Conservation (phyloP, 352 stramenopile genomes). For the Albugo laibachii region DNA sequence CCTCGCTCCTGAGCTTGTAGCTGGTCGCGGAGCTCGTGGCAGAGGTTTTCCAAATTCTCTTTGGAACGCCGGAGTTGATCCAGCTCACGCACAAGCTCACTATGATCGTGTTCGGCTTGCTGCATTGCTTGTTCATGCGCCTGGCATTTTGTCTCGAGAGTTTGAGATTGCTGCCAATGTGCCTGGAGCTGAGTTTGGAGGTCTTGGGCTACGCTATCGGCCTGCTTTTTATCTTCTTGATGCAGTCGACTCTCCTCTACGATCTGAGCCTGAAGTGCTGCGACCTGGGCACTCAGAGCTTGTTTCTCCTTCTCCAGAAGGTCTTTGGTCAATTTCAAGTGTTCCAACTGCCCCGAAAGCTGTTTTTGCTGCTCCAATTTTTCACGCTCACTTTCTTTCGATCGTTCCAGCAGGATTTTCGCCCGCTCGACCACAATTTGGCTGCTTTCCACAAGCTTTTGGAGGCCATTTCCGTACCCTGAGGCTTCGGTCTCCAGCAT, state of each 20-base stretch:
- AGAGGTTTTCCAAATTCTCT: slow-evolving; percentile 24
- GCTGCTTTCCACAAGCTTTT: slow-evolving; percentile 26
- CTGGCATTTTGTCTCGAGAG: slow-evolving; percentile 12
- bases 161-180: slow-evolving; percentile 29
- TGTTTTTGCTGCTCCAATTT: slow-evolving; percentile 62
- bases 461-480: slow-evolving; percentile 7
- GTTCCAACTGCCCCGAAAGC: slow-evolving; percentile 40
- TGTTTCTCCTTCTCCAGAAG: slow-evolving; percentile 37
- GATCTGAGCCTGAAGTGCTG: slow-evolving; percentile 14
- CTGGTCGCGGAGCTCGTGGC: not conserved
- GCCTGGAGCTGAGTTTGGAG: slow-evolving; percentile 40
- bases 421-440: slow-evolving; percentile 44
- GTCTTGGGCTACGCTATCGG: slow-evolving; percentile 7
- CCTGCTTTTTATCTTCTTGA: too few species aligned
- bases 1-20: not conserved
- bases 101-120: slow-evolving; percentile 32
- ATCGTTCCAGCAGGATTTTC: slow-evolving; percentile 43
- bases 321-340: slow-evolving; percentile 30
- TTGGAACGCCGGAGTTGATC: slow-evolving; percentile 42
- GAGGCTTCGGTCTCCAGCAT: slow-evolving; percentile 18
- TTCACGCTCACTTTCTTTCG: slow-evolving; percentile 48
- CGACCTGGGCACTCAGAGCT: slow-evolving; percentile 18
- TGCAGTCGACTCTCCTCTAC: too few species aligned
- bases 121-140: slow-evolving; percentile 8
- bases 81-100: slow-evolving; percentile 30